phyloP scores from a whole-genome alignment of 2,329 filamentous ascomycete genomes.

The Phaeosphaeriaceae sp. region DNA sequence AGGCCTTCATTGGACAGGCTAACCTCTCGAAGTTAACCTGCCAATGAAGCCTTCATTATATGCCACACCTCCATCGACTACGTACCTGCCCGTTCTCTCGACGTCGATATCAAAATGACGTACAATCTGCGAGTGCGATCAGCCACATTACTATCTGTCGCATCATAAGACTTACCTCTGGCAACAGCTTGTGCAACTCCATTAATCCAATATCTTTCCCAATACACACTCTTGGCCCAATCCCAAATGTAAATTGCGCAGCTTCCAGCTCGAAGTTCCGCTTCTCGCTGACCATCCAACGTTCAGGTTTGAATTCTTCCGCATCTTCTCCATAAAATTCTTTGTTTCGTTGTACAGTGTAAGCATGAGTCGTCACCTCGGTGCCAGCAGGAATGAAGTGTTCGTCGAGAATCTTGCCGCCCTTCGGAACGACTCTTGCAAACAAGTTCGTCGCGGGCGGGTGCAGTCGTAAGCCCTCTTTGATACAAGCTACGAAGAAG shows the following conservation, averaged over 20 bases:
- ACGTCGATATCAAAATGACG: conserved; percentile 39
- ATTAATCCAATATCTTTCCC: conserved; percentile 41
- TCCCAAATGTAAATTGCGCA: conserved; percentile 38
- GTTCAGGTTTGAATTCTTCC: conserved; percentile 50
- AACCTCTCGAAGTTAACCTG: neutral
- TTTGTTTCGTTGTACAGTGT: conserved; percentile 55
- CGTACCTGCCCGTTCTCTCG: conserved; percentile 27
- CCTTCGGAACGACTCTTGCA: conserved; percentile 49
- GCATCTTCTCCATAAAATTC: conserved; percentile 52
- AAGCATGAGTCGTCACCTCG: conserved; percentile 58
- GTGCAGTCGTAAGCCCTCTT: conserved; percentile 59
- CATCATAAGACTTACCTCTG: conserved; percentile 32
- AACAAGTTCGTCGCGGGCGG: conserved; percentile 62
- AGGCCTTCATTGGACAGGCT: no score
- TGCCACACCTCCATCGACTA: conserved; percentile 40
- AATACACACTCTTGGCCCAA: conserved; percentile 36
- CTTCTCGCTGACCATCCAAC: conserved; percentile 47
- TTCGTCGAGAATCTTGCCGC: conserved; percentile 48
- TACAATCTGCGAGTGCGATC: conserved; percentile 25
- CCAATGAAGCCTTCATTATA: conserved; percentile 36
- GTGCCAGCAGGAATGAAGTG: conserved; percentile 50
- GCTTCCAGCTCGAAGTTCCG: conserved; percentile 33
- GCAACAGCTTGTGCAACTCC: conserved; percentile 42
- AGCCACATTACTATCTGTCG: neutral
- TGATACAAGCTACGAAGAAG: conserved; percentile 60